Percentiles rank a stretch among this genome's conserved stretches.
phyloP scores from a whole-genome alignment of 257 asterid species.

The Rauvolfia tetraphylla region DNA sequence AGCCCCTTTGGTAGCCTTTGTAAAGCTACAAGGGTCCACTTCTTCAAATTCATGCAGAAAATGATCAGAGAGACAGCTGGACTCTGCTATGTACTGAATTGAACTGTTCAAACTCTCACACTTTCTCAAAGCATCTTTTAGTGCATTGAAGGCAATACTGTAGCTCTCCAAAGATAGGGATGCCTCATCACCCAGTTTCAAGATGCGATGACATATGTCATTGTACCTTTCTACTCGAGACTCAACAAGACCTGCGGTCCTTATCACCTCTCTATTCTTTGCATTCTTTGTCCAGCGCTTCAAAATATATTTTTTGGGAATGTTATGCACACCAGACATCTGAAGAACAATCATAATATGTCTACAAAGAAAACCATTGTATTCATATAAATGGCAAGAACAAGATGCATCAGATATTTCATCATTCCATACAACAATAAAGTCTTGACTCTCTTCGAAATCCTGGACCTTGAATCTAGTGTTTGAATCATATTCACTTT shows the following conservation, averaged over 20 bases:
- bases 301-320: constrained; percentile 44
- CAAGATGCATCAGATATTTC: constrained; percentile 37
- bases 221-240: constrained; percentile 74
- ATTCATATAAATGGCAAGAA: constrained; percentile 45
- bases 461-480: constrained; percentile 43
- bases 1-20: constrained; percentile 52
- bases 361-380: constrained; percentile 43
- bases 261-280: constrained; percentile 29
- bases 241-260: constrained; percentile 41
- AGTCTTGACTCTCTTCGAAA: constrained; percentile 37
- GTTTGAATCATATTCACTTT: constrained; percentile 27
- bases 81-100: constrained; percentile 60
- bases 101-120: constrained; percentile 65
- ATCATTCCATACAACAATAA: constrained; percentile 41
- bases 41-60: constrained; percentile 30
- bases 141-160: constrained; percentile 50
- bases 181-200: constrained; percentile 84
- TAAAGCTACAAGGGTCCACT: constrained; percentile 35
- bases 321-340: constrained; percentile 41
- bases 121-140: constrained; percentile 74
- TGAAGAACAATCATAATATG: constrained; percentile 59
- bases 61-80: constrained; percentile 31
- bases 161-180: constrained; percentile 82
- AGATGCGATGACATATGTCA: constrained; percentile 66
- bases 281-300: constrained; percentile 48